Evolutionary conservation across 345 rosid species (phyloP), one percentile per base, ranked within the genome.

Genomic region (Arabis alpina): DNA sequence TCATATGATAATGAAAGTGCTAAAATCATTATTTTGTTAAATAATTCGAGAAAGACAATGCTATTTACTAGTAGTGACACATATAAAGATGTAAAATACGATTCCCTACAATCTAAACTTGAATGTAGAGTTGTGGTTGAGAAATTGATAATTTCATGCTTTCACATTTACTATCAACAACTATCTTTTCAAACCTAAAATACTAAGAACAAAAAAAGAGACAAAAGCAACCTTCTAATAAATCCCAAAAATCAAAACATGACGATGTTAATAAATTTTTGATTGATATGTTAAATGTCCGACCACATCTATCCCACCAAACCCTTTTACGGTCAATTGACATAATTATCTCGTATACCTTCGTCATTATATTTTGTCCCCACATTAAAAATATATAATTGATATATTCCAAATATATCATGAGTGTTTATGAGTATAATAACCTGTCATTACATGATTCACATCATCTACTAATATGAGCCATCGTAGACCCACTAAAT

Each of bases 401-500:
- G 28, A 37, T 42, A 37, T 55, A 51, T 34, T 55, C 40, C 13
- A 24, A 45, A 23, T 14, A 49, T 27, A 59, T 14, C 50, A 41
- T 39, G 15, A 49, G 60, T 60, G 50, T 19, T 25, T 27, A 39
- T 37, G 50, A 57, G 16, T 70, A 25, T 59, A 59, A 49, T 49
- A 69, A 0, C 5, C n/a, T 32, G 45, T 40, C 37, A n/a, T 45
- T 55, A 47, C 73, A 57, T 36, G 57, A 69, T 69, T 58, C 57
- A 57, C 56, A 48, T 57, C 49, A 69, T 69, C 57, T 39, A 8
- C 23, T 34, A 6, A 3, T 3, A 37, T 19, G 45, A 58, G 10
- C 73, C 16, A 50, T 70, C 74, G 41, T 16, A 66, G 73, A 58
- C 66, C 74, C 66, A 57, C 56, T 37, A 2, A 50, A 39, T 49